A percentile compares a stretch with the other conserved stretches of the same genome.
Evolutionary conservation across 129 eudicot genomes (phyloP).

Genomic region (Smallanthus sonchifolius): DNA sequence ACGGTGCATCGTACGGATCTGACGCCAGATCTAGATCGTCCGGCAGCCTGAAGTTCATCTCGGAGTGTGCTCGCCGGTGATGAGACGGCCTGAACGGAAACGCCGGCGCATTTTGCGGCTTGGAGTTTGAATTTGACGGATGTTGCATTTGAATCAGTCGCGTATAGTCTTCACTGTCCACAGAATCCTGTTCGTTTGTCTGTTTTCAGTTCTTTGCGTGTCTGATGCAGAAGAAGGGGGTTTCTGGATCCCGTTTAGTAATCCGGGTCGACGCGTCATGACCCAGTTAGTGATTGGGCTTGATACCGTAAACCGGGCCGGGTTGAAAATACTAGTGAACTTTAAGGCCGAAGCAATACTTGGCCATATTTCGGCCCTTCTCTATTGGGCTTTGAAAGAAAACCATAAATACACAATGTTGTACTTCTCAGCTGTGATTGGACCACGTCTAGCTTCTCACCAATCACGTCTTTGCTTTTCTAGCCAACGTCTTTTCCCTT

Average conservation of each 20-base stretch:
- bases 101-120: conserved; percentile 17
- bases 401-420: too few relatives aligned
- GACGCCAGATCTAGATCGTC: conserved; percentile 74
- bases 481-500: too few relatives aligned
- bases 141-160: conserved; percentile 44
- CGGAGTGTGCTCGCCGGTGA: conserved; percentile 89
- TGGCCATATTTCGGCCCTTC: too few relatives aligned
- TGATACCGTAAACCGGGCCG: background rate
- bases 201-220: background rate
- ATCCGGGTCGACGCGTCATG: conserved; percentile 7
- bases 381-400: too few relatives aligned
- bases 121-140: conserved; percentile 42
- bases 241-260: background rate
- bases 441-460: too few relatives aligned
- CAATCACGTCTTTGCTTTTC: too few relatives aligned
- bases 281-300: background rate
- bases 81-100: conserved; percentile 50
- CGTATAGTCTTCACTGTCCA: background rate
- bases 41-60: conserved; percentile 74
- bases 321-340: background rate
- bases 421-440: too few relatives aligned
- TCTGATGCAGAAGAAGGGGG: conserved; percentile 7
- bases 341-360: too few relatives aligned
- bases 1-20: conserved; percentile 58
- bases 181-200: background rate